Conservation (phyloP, 345 rosid genomes). For the Psidium friedrichsthalianum region DNA sequence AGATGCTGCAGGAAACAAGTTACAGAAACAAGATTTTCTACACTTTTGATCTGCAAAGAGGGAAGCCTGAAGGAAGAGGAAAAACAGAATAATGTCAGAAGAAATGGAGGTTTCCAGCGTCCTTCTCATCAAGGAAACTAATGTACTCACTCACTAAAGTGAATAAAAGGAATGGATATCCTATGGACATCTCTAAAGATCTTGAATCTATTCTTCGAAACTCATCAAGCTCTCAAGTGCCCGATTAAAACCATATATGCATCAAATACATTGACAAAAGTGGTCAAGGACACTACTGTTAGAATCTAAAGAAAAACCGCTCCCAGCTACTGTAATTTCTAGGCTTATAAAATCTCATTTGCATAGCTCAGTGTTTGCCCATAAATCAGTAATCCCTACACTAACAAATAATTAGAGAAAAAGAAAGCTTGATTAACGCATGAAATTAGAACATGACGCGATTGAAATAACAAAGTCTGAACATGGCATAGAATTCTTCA, state of each 20-base stretch:
- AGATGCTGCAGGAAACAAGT: conserved; percentile 23
- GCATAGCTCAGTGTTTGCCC: background rate
- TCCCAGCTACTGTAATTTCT: background rate
- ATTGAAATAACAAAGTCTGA: background rate
- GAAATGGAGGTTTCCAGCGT: background rate
- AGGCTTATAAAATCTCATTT: background rate
- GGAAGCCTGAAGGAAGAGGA: conserved; percentile 16
- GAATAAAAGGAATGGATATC: background rate
- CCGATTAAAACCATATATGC: background rate
- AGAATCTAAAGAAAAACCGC: background rate
- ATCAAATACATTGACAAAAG: background rate
- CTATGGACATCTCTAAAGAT: background rate
- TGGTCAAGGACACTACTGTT: background rate
- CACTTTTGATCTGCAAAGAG: conserved; percentile 14
- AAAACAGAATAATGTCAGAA: background rate
- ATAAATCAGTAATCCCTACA: background rate
- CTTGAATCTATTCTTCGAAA: background rate
- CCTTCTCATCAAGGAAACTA: background rate
- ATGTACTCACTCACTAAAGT: background rate
- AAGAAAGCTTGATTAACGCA: background rate
- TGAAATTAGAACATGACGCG: background rate
- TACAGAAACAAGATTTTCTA: conserved; percentile 23
- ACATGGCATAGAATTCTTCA: background rate
- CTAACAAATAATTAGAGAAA: background rate
- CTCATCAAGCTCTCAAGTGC: background rate